Base-by-base conservation (phyloP, 345 rosid genomes). In the Crucihimalaya himalaica region DNA sequence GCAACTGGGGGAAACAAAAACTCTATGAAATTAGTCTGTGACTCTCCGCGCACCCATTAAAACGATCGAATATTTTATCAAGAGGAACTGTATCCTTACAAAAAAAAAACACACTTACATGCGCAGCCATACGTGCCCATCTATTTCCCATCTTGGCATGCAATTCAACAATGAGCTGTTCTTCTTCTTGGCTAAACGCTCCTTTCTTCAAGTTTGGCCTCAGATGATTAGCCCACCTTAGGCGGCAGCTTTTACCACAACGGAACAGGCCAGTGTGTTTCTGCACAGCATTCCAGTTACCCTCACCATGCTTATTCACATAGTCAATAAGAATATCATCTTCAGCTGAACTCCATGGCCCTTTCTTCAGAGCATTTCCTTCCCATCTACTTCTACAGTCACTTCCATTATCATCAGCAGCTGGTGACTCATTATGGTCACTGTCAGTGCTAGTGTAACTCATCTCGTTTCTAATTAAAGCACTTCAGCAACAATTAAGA, bases 91-190 rank as follows among this genome's bases (percentile, higher is more conserved):
- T 39, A 6, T 53, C 16, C 23, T 31, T 15, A 14, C 5, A 16
- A 15, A 29, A 21, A 31, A 40, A 21, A 42, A 25, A 75, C 25
- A 48, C 14, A 70, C 79, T 75, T 87, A 93, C 98, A 82, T 91
- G 94, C 16, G 91, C 90, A 75, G 98, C 98, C 97, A 93, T 93
- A 70, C 84, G 92, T 3, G 98, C 98, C 98, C 98, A 93, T 83
- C 88, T 93, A 84, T 93, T 93, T 55, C 98, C 98, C 94, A 93
- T 91, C 83, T 91, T 88, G 34, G 95, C 87, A 81, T 91, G 98
- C 60, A 93, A 86, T 66, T 91, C 96, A 70, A 88, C 79, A 65
- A 93, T 93, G 64, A 88, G 85, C 62, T 85, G 89, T 72, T 93
- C 98, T 84, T 93, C 98, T 80, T 93, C 92, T 35, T 62, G 91